phyloP scores from a whole-genome alignment of 768 basidiomycete species.

The Lactifluus volemus region DNA sequence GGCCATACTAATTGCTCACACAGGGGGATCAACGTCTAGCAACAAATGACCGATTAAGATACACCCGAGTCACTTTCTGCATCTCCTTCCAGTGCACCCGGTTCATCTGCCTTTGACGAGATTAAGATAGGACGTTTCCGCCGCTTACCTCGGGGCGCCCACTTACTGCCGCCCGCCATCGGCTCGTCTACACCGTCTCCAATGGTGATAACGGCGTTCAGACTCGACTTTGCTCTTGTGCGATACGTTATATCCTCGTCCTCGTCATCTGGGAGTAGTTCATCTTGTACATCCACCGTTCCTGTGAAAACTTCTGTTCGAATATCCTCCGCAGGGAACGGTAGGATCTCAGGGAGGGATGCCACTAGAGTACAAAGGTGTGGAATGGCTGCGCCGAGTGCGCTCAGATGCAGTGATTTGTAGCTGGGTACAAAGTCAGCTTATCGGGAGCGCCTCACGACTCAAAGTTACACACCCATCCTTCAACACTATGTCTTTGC shows the following conservation, averaged over 20 bases:
- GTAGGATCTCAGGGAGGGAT: slow-evolving; percentile 65
- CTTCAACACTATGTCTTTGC: slow-evolving; percentile 60
- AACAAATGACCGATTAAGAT: background rate
- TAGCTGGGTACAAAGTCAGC: slow-evolving; percentile 37
- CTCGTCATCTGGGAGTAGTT: slow-evolving; percentile 66
- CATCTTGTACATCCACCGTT: slow-evolving; percentile 68
- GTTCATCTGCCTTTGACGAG: background rate
- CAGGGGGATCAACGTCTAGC: too few relatives aligned
- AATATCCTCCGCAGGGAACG: slow-evolving; percentile 55
- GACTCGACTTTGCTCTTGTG: slow-evolving; percentile 62
- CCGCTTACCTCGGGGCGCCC: slow-evolving; percentile 18
- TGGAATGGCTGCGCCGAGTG: slow-evolving; percentile 88
- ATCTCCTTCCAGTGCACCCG: background rate
- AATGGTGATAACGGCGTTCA: slow-evolving; percentile 50
- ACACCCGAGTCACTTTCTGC: background rate
- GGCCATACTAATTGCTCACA: too few relatives aligned
- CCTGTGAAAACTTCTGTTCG: slow-evolving; percentile 55
- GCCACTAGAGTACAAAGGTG: slow-evolving; percentile 61
- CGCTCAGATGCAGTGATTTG: slow-evolving; percentile 63
- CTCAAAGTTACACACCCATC: slow-evolving; percentile 46
- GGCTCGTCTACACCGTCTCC: slow-evolving; percentile 50
- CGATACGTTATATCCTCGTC: slow-evolving; percentile 57
- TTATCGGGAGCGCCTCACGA: background rate
- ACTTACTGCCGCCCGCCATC: slow-evolving; percentile 15
- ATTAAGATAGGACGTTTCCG: background rate